Evolutionary conservation across 1,284 basidiomycete genomes (phyloP).

Genomic region (Cystobasidium slooffiae): DNA sequence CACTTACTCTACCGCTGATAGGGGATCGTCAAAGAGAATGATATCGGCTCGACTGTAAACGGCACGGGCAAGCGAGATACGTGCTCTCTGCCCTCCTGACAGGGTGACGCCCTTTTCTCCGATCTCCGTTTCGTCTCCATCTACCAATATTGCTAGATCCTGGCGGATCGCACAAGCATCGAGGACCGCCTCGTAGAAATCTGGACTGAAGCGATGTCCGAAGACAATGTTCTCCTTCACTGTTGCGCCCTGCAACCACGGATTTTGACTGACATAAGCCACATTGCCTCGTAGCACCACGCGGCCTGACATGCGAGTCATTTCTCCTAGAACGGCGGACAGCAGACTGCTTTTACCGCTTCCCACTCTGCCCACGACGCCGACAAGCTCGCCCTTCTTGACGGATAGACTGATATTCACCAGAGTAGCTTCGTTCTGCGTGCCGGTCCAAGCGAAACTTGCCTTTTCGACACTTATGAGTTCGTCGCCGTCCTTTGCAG

Average conservation of each 20-base stretch:
- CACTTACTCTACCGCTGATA: conserved; percentile 64
- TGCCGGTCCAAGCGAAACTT: conserved; percentile 57
- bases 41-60: conserved; percentile 76
- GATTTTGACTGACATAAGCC: conserved; percentile 88
- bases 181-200: conserved; percentile 56
- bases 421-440: conserved; percentile 48
- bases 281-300: conserved; percentile 73
- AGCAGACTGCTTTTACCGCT: conserved; percentile 71
- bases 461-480: conserved; percentile 63
- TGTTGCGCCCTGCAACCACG: conserved; percentile 72
- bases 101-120: conserved; percentile 69
- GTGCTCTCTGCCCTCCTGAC: conserved; percentile 71
- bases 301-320: conserved; percentile 75
- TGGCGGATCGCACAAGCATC: conserved; percentile 81
- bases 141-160: conserved; percentile 74
- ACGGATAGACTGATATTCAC: conserved; percentile 61
- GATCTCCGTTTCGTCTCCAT: conserved; percentile 76
- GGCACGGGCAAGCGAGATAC: conserved; percentile 77
- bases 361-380: conserved; percentile 87
- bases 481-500: conserved; percentile 67
- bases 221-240: conserved; percentile 89
- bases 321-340: conserved; percentile 79
- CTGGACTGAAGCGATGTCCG: conserved; percentile 81
- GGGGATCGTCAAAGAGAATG: conserved; percentile 65
- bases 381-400: conserved; percentile 81